Evolutionary conservation across 1,139 yeast genomes (phyloP).

Genomic region (Hansenula lynferdii): DNA sequence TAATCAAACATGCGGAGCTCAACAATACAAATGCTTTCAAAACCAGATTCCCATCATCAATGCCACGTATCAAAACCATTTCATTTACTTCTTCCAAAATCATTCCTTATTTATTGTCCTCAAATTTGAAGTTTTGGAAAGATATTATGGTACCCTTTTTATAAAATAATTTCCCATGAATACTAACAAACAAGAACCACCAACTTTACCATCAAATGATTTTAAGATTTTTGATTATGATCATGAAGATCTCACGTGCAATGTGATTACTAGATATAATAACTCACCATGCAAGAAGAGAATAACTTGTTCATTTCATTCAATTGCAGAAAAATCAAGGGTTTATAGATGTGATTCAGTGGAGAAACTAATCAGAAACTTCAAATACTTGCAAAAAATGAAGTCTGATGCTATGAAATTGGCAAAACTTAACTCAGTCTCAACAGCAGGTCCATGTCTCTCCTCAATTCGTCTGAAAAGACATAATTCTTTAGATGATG

Average conservation of each 20-base stretch:
- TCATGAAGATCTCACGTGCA: slow-evolving; percentile 17
- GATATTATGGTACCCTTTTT: not conserved
- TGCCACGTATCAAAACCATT: too few relatives aligned
- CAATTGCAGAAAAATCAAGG: slow-evolving; percentile 9
- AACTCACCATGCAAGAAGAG: slow-evolving; percentile 14
- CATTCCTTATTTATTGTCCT: too few relatives aligned
- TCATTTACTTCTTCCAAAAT: too few relatives aligned
- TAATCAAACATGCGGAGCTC: too few relatives aligned
- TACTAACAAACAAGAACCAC: slow-evolving; percentile 1
- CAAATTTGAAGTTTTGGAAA: not conserved
- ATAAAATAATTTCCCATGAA: not conserved
- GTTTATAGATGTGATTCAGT: slow-evolving; percentile 11
- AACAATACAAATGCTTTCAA: too few relatives aligned
- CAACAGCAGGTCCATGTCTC: too few relatives aligned
- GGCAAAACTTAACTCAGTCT: too few relatives aligned
- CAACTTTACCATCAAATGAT: slow-evolving; percentile 1
- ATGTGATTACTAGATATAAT: slow-evolving; percentile 7
- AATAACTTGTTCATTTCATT: slow-evolving; percentile 16
- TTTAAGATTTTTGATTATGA: slow-evolving; percentile 7
- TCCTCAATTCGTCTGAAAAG: slow-evolving; percentile 8
- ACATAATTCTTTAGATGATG: slow-evolving; percentile 9
- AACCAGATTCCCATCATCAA: too few relatives aligned
- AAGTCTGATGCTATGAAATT: slow-evolving; percentile 5
- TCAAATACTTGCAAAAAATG: slow-evolving; percentile 3
- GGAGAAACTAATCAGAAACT: slow-evolving; percentile 7